Percentiles rank a stretch among this genome's conserved stretches.
phyloP scores from a whole-genome alignment of 2,329 filamentous ascomycete genomes.

The Sclerotinia borealis region DNA sequence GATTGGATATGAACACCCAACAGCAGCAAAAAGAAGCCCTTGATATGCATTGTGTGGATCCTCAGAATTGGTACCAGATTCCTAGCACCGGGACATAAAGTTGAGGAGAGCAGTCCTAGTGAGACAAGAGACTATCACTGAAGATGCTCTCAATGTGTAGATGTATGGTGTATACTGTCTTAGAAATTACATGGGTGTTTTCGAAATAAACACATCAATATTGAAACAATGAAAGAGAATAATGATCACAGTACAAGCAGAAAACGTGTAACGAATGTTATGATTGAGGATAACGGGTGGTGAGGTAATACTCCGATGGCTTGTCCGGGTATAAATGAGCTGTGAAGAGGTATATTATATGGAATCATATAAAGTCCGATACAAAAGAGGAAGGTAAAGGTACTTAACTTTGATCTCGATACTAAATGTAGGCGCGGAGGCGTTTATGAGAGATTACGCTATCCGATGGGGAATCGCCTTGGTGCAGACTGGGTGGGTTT shows the following conservation, averaged over 20 bases:
- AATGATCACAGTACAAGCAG: neutral
- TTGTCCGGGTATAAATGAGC: neutral
- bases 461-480: constrained; percentile 4
- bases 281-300: neutral
- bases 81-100: neutral
- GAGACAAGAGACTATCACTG: neutral
- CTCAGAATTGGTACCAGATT: constrained; percentile 10
- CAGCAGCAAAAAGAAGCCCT: constrained; percentile 19
- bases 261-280: neutral
- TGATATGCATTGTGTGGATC: constrained; percentile 20
- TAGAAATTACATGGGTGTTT: neutral
- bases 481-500: constrained; percentile 4
- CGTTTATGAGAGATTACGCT: constrained; percentile 12
- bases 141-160: neutral
- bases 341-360: neutral
- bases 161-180: neutral
- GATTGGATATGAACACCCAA: constrained; percentile 25
- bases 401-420: constrained; percentile 4
- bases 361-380: neutral
- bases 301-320: neutral
- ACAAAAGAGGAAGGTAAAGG: neutral
- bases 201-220: neutral
- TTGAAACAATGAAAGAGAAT: neutral
- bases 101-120: neutral
- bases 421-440: constrained; percentile 3